Base-by-base conservation (phyloP, 1,139 yeast species). In the Citeromyces hawaiiensis region DNA sequence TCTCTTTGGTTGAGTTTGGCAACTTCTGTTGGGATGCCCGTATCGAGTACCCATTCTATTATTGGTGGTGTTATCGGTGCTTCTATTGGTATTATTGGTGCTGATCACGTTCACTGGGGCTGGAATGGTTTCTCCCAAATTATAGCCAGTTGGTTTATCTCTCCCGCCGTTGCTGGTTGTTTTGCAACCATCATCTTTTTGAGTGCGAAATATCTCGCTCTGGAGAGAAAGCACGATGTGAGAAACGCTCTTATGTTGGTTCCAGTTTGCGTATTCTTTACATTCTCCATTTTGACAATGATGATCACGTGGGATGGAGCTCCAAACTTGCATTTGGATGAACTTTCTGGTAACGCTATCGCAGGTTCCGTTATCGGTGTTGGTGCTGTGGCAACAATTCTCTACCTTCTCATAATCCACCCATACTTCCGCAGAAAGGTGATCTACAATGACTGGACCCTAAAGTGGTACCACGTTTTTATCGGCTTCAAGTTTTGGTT, bases 61-160 rank as follows among this genome's bases (percentile, higher is more conserved):
- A 83, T 81, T 39, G 91, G 88, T 53, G 88, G 78, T 31, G 70
- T 78, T 39, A 77, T 80, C 46, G 91, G 93, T 46, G 69, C 83
- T 14, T 79, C 85, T 43, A 71, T 82, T 52, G 93, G 88, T 38
- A 79, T 88, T 23, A 59, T 52, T 39, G 65, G 66, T 36, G 76
- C 72, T 35, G 52, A 59, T 2, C 64, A 72, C 44, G 70, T 81
- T 44, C 61, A 58, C 43, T 81, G 91, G 93, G 88, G 86, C 18
- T 81, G 91, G 91, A 44, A 48, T 15, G 87, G 87, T 35, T 80
- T 81, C 44, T 56, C 83, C 2, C 81, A 77, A 56, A 80, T 80
- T 48, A 72, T 78, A 47, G 91, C 91, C 3, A 76, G 87, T 10
- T 81, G 91, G 88, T 77, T 78, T 52, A 75, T 81, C 60, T 87